These are phyloP conservation scores for Candida ficus DNA, from an alignment of 805 yeast genomes.

Conservation along the genomic window DNA sequence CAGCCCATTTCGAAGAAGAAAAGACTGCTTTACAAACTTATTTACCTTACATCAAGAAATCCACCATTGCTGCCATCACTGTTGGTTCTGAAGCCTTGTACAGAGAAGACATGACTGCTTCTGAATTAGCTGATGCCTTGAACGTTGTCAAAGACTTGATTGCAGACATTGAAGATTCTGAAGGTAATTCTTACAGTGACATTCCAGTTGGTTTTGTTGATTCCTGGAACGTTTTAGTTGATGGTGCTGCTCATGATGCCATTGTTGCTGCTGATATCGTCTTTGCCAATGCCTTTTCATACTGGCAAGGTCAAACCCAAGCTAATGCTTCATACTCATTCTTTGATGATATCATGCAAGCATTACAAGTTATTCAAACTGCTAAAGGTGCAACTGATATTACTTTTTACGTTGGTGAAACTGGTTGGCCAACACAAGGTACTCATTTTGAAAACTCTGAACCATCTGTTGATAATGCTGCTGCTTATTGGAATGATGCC, in stretches of 20 bases:
- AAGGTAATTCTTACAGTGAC: slow-evolving; percentile 70
- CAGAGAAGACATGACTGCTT: slow-evolving; percentile 80
- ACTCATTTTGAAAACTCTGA: slow-evolving; percentile 58
- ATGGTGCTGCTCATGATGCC: slow-evolving; percentile 64
- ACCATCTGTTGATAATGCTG: slow-evolving; percentile 73
- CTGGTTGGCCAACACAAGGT: slow-evolving; percentile 96
- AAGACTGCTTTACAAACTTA: slow-evolving; percentile 62
- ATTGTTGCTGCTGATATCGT: slow-evolving; percentile 79
- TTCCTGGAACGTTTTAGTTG: slow-evolving; percentile 91
- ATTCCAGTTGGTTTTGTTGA: slow-evolving; percentile 90
- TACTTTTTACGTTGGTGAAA: slow-evolving; percentile 93
- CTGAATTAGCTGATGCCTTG: slow-evolving; percentile 66
- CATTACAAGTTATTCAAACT: slow-evolving; percentile 82
- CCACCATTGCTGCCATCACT: slow-evolving; percentile 67
- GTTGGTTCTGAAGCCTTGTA: slow-evolving; percentile 97
- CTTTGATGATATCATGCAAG: slow-evolving; percentile 97
- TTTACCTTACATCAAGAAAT: slow-evolving; percentile 67
- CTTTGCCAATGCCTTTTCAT: slow-evolving; percentile 93
- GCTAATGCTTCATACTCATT: slow-evolving; percentile 82
- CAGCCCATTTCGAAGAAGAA: slow-evolving; percentile 69
- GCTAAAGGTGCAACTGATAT: slow-evolving; percentile 83
- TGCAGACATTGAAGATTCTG: slow-evolving; percentile 60
- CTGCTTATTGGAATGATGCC: slow-evolving; percentile 78
- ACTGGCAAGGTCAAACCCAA: slow-evolving; percentile 97
- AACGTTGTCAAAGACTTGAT: slow-evolving; percentile 55